Conservation (phyloP, 2,329 filamentous ascomycete genomes). For the Ophiocordyceps australis region DNA sequence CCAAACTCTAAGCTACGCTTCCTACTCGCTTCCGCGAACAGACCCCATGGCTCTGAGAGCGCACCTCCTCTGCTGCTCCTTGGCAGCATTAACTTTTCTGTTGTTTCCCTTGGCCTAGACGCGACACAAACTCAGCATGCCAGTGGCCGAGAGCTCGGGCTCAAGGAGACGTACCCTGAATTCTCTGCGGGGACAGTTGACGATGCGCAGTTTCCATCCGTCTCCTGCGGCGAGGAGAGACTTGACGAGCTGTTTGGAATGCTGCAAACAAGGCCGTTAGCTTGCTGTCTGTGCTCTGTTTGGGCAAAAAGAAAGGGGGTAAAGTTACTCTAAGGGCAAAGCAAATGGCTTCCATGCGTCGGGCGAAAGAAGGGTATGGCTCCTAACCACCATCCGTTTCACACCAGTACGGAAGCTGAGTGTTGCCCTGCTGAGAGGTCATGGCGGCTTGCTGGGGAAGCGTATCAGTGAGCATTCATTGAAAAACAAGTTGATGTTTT, state of each 20-base stretch:
- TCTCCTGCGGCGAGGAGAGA: constrained; percentile 8
- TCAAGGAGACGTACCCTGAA: constrained; percentile 5
- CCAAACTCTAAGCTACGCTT: too few species aligned
- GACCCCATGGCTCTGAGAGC: background rate
- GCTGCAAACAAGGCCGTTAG: constrained; percentile 1
- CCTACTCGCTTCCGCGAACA: too few species aligned
- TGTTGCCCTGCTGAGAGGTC: constrained; percentile 9
- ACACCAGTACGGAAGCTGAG: constrained; percentile 8
- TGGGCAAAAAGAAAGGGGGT: too few species aligned
- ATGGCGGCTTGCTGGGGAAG: constrained; percentile 5
- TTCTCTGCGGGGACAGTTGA: constrained; percentile 9
- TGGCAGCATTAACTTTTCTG: constrained; percentile 1
- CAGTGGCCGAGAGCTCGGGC: background rate
- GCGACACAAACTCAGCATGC: background rate
- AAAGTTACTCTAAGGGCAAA: constrained; percentile 5
- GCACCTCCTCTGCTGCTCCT: constrained; percentile 1
- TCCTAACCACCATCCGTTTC: constrained; percentile 11
- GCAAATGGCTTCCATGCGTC: constrained; percentile 9
- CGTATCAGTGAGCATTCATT: too few species aligned
- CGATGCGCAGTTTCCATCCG: constrained; percentile 8
- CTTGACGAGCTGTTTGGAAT: constrained; percentile 11
- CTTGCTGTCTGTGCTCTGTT: background rate
- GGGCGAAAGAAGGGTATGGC: constrained; percentile 7
- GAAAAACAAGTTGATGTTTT: too few species aligned
- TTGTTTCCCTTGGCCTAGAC: constrained; percentile 2